Base-by-base conservation (phyloP, 352 stramenopile species). In the Hyaloperonospora arabidopsidis region DNA sequence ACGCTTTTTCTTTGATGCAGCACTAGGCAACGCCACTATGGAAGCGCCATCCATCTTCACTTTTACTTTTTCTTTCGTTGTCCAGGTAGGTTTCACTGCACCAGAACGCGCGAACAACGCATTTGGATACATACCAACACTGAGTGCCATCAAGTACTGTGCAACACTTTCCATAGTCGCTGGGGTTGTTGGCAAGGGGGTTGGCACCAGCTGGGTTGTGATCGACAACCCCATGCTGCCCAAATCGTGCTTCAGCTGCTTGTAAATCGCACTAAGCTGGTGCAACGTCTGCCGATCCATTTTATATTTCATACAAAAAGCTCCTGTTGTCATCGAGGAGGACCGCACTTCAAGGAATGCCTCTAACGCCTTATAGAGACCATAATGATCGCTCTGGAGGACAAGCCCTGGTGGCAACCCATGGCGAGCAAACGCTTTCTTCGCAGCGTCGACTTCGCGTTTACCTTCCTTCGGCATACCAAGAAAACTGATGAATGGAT, bases 61-160 rank as follows among this genome's bases (percentile, higher is more conserved):
- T 49, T 89, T 89, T 13, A 89, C 75, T 49, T 89, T 89, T 46
- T 92, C 79, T 59, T 86, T 86, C 22, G 82, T 87, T 34, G 65
- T 86, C 74, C 76, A 92, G 50, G 86, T 87, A 17, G 72, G 72
- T 32, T 61, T 81, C 5, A 70, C 61, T 0, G 57, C 55, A 23
- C 61, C 59, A 2, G 61, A 66, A 8, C 61, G 61, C 12, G 65
- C 66, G 46, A 74, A 89, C 35, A 92, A 60, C 13, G 79, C 66
- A 45, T 92, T 92, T 43, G 82, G 82, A 51, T 89, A 92, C 66
- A 92, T 75, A 0, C 79, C 78, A 1, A 74, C 68, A 49, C 73
- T 78, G 1, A 89, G 63, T 5, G 78, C 62, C 76, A 87, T 86
- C 45, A 87, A 70, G 53, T 74, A 92, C 15, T 71, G 58, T 10